A percentile compares a stretch with the other conserved stretches of the same genome.
Conservation (phyloP, 2,329 filamentous ascomycete genomes). For the Myriangium duriaei region DNA sequence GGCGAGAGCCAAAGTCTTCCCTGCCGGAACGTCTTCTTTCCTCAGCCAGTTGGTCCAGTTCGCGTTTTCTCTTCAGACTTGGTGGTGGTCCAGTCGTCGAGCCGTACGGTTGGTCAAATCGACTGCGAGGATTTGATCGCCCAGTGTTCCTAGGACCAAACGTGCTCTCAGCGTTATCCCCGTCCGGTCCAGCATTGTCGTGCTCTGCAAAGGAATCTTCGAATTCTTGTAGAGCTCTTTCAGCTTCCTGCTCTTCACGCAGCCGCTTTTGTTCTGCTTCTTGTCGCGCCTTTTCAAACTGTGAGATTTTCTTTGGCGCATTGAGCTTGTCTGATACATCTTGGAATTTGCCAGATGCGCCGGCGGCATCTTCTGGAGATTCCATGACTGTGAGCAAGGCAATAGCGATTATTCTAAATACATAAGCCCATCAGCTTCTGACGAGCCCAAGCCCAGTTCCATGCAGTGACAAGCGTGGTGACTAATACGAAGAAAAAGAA, state of each 20-base stretch:
- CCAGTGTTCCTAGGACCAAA: neutral
- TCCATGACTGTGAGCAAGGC: no score
- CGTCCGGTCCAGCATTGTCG: slow-evolving; percentile 26
- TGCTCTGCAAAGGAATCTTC: slow-evolving; percentile 63
- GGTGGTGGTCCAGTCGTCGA: slow-evolving; percentile 13
- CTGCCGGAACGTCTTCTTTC: slow-evolving; percentile 7
- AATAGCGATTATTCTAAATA: no score
- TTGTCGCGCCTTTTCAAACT: slow-evolving; percentile 78
- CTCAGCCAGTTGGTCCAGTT: slow-evolving; percentile 21
- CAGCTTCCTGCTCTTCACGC: slow-evolving; percentile 75
- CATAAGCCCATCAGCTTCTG: no score
- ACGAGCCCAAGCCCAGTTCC: no score
- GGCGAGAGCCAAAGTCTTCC: neutral
- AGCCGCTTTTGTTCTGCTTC: slow-evolving; percentile 80
- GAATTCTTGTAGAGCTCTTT: slow-evolving; percentile 76
- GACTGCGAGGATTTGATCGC: slow-evolving; percentile 11
- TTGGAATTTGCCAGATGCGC: slow-evolving; percentile 56
- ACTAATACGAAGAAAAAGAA: no score
- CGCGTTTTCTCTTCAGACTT: slow-evolving; percentile 22
- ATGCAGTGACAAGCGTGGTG: no score
- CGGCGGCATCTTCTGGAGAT: no score
- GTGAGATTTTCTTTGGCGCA: slow-evolving; percentile 69
- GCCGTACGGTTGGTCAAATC: slow-evolving; percentile 10
- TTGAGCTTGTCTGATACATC: slow-evolving; percentile 61
- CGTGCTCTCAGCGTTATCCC: slow-evolving; percentile 7